Conservation (phyloP, 2,329 filamentous ascomycete genomes). For the Microdochium nivale region DNA sequence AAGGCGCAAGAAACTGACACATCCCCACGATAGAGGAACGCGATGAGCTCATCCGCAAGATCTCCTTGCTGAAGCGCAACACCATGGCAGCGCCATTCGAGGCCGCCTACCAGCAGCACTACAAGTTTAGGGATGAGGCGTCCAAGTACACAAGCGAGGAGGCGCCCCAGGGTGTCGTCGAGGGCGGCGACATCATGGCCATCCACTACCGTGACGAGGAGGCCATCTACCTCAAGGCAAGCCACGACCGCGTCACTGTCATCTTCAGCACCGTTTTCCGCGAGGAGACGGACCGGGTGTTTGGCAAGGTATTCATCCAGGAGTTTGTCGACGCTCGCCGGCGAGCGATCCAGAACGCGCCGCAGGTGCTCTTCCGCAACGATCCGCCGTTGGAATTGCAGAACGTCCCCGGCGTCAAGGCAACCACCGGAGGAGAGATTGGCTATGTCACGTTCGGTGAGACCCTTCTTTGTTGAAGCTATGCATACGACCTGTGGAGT, state of each 20-base stretch:
- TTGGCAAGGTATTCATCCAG: slow-evolving; percentile 96
- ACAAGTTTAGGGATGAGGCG: slow-evolving; percentile 76
- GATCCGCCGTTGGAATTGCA: slow-evolving; percentile 90
- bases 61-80: slow-evolving; percentile 92
- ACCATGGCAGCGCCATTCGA: slow-evolving; percentile 98
- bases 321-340: slow-evolving; percentile 96
- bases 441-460: slow-evolving; percentile 97
- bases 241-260: slow-evolving; percentile 92
- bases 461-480: slow-evolving; percentile 10
- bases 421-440: slow-evolving; percentile 71
- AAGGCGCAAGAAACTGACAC: not conserved
- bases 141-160: slow-evolving; percentile 90
- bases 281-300: slow-evolving; percentile 95
- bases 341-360: slow-evolving; percentile 94
- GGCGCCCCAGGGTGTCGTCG: slow-evolving; percentile 79
- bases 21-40: slow-evolving; percentile 53
- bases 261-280: slow-evolving; percentile 98
- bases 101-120: slow-evolving; percentile 90
- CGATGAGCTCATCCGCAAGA: slow-evolving; percentile 77
- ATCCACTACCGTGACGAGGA: slow-evolving; percentile 99
- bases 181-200: slow-evolving; percentile 87
- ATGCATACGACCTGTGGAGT: not conserved
- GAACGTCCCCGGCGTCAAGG: slow-evolving; percentile 72
- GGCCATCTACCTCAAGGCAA: slow-evolving; percentile 97
- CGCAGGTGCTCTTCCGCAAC: slow-evolving; percentile 92